phyloP scores from a whole-genome alignment of 148 eudicot genomes.

The Pharnaceum exiguum region DNA sequence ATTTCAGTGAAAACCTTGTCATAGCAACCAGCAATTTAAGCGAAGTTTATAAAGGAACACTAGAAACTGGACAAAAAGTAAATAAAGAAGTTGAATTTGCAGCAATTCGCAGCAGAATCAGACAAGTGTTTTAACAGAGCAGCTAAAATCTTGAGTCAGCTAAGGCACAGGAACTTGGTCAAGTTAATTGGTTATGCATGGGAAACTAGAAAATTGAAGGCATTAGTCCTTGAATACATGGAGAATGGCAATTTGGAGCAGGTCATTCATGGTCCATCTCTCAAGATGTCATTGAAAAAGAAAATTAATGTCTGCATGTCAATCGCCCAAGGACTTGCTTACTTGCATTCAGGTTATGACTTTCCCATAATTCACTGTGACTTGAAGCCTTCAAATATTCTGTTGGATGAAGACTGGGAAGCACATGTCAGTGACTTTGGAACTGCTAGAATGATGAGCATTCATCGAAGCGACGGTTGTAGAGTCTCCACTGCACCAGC shows the following conservation, averaged over 20 bases:
- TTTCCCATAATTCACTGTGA: conserved; percentile 86
- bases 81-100: conserved; percentile 69
- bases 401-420: conserved; percentile 61
- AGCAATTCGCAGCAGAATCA: conserved; percentile 61
- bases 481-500: conserved; percentile 46
- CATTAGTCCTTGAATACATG: conserved; percentile 82
- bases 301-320: conserved; percentile 55
- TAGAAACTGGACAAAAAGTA: conserved; percentile 46
- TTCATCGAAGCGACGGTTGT: conserved; percentile 41
- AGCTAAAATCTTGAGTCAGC: conserved; percentile 51
- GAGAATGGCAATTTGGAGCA: conserved; percentile 79
- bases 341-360: conserved; percentile 80
- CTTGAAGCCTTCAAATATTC: conserved; percentile 87
- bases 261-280: conserved; percentile 49
- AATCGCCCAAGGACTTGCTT: conserved; percentile 59
- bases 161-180: conserved; percentile 82
- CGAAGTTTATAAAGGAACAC: conserved; percentile 69
- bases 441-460: conserved; percentile 76
- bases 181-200: conserved; percentile 88
- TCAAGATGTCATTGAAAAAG: conserved; percentile 41
- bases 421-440: conserved; percentile 94
- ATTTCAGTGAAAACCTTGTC: conserved; percentile 48
- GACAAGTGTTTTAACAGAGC: conserved; percentile 72
- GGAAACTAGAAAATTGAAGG: conserved; percentile 78
- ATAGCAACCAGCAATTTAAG: conserved; percentile 65